Evolutionary conservation across 352 stramenopile species (phyloP), one percentile per base, ranked within the genome.

Genomic region (Ophiocytium majus): DNA sequence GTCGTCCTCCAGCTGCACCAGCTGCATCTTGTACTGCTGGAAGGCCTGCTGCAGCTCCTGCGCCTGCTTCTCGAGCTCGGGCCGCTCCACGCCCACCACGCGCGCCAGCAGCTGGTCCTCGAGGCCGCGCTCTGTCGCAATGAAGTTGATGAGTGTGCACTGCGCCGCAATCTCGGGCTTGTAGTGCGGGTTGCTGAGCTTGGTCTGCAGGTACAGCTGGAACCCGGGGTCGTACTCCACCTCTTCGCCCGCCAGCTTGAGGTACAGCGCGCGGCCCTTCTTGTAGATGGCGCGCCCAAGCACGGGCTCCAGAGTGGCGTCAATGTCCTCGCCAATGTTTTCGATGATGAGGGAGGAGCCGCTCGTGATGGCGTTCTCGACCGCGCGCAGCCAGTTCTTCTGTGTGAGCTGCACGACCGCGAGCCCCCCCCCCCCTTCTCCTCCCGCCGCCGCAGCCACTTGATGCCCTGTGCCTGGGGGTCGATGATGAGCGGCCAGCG

Each of bases 61-160:
- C 82, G 97, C 95, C 84, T 97, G 94, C 17, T 94, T 93, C 88
- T 98, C 95, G 10, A 98, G 92, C 86, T 98, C 95, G 0, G 93
- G 93, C 76, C 97, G 92, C 88, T 98, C 96, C 64, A 97, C 94
- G 74, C 97, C 96, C 79, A 98, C 96, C 14, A 98, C 95, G 86
- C 97, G 98, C 32, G 97, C 95, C 17, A 98, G 87, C 31, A 98
- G 90, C 85, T 98, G 96, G 84, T 98, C 96, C 89, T 98, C 95
- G 0, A 98, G 86, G 14, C 96, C 96, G 74, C 92, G 95, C 88
- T 98, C 96, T 0, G 96, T 98, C 19, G 95, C 96, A 88, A 98
- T 98, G 82, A 98, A 98, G 90, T 98, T 98, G 88, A 98, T 98
- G n/a, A 98, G 85, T 36, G 96, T 98, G 79, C 93, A 96, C 82